These are phyloP conservation scores for Debaryomycetaceae sp. DNA, from an alignment of 1,139 yeast species.

Conservation along the genomic window DNA sequence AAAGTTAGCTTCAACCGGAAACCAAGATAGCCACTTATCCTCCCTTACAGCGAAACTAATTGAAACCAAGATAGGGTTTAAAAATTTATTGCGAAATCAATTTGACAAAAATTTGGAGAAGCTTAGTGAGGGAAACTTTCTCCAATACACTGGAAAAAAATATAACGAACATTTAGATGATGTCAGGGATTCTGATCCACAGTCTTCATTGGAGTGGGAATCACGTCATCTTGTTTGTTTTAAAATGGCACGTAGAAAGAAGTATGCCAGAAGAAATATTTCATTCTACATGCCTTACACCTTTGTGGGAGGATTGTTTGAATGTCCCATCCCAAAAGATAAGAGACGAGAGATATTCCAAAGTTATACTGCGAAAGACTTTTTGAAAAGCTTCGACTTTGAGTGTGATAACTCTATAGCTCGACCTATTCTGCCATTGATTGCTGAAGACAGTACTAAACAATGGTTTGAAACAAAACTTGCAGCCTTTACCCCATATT, in stretches of 20 bases:
- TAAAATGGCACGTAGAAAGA: slow-evolving; percentile 60
- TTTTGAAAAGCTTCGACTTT: slow-evolving; percentile 17
- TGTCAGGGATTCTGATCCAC: slow-evolving; percentile 17
- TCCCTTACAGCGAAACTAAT: not conserved
- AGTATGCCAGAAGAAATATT: slow-evolving; percentile 49
- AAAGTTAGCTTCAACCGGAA: not conserved
- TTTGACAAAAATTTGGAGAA: slow-evolving; percentile 21
- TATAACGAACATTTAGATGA: slow-evolving; percentile 18
- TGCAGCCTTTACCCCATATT: slow-evolving; percentile 19
- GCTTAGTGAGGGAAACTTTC: slow-evolving; percentile 14
- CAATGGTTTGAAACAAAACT: slow-evolving; percentile 42
- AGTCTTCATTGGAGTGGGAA: slow-evolving; percentile 26
- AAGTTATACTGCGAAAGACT: slow-evolving; percentile 12
- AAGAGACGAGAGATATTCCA: slow-evolving; percentile 17
- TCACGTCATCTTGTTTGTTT: slow-evolving; percentile 45
- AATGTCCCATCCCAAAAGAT: slow-evolving; percentile 39
- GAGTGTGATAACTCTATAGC: slow-evolving; percentile 36
- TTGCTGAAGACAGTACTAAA: slow-evolving; percentile 52
- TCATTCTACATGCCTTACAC: slow-evolving; percentile 56
- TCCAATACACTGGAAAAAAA: slow-evolving; percentile 26
- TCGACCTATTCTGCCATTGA: slow-evolving; percentile 53
- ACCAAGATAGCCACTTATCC: not conserved
- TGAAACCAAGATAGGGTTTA: slow-evolving; percentile 1
- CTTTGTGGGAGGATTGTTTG: slow-evolving; percentile 64
- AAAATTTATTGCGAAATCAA: slow-evolving; percentile 12